Base-by-base conservation (phyloP, 1,284 basidiomycete genomes). In the Calocybe gambosa region DNA sequence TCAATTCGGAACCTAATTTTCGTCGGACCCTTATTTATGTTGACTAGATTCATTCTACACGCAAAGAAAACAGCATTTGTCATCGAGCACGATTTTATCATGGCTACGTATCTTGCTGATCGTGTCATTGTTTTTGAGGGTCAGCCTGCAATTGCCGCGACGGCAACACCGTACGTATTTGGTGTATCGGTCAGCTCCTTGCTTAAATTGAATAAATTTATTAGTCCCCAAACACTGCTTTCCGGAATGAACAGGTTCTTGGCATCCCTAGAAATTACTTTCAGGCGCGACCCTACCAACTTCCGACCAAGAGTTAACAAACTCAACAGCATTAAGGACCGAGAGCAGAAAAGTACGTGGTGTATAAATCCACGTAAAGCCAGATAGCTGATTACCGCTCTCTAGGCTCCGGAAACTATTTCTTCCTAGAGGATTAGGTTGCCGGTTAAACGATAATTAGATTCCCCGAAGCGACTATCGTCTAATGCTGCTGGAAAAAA, bases 81-180 rank as follows among this genome's bases (percentile, higher is more conserved):
- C 58, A 95, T 96, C 60, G 93, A 96, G 76, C 93, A 96, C 80
- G 93, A 97, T 73, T 96, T 96, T 68, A 92, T 93, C 70, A 91
- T 92, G 87, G 92, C 93, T 3, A 95, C 93, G 2, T 97, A 97
- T 65, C 86, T 97, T 47, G 93, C 93, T 40, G 94, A 97, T 64
- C 88, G 93, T 51, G 94, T 98, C 58, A 95, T 98, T 55, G 92
- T 97, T 13, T 97, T 94, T 60, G 86, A 91, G 62, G 93, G 93
- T 42, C 66, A 80, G 57, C 93, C 93, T 6, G 91, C 89, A 38
- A 64, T 90, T 39, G 49, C 84, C 47, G 89, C 93, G 10, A 93
- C 82, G 25, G 92, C 92, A 13, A 88, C 89, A 37, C 88, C 85
- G 87, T 92, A 63, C 58, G 85, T 47, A 43, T 40, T 15, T 23